A percentile compares a stretch with the other conserved stretches of the same genome.
Evolutionary conservation across 2,329 filamentous ascomycete species (phyloP).

Genomic region (Colletotrichum sp.): DNA sequence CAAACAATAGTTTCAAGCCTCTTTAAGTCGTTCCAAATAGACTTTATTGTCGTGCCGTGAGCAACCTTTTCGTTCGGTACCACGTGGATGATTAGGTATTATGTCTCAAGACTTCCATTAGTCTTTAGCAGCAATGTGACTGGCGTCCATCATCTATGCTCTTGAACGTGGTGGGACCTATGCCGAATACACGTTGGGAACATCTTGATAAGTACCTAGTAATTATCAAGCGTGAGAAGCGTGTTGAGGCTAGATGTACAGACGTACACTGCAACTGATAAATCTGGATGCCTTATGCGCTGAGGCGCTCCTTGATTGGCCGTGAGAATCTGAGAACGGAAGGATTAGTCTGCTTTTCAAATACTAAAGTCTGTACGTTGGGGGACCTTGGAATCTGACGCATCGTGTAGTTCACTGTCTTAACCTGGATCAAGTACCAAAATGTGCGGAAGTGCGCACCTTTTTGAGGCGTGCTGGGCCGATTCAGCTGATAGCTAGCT

Average conservation of each 20-base stretch:
- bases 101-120: neutral
- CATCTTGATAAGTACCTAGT: neutral
- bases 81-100: accelerated
- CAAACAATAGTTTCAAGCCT: accelerated
- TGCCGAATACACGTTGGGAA: neutral
- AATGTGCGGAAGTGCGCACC: too few relatives aligned
- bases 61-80: accelerated
- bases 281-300: neutral
- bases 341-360: neutral
- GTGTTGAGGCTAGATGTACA: too few relatives aligned
- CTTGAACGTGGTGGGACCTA: accelerated
- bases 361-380: neutral
- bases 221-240: neutral
- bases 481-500: neutral
- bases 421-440: neutral
- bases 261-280: neutral
- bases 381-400: neutral
- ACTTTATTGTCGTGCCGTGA: accelerated
- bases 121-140: accelerated
- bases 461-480: neutral
- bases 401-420: neutral
- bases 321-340: accelerated
- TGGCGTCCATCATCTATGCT: accelerated
- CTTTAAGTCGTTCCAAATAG: accelerated
- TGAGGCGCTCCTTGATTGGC: too few relatives aligned